Percentiles rank a stretch among this genome's conserved stretches.
phyloP scores from a whole-genome alignment of 2,329 filamentous ascomycete species.

The Emmonsiellopsis sp. region DNA sequence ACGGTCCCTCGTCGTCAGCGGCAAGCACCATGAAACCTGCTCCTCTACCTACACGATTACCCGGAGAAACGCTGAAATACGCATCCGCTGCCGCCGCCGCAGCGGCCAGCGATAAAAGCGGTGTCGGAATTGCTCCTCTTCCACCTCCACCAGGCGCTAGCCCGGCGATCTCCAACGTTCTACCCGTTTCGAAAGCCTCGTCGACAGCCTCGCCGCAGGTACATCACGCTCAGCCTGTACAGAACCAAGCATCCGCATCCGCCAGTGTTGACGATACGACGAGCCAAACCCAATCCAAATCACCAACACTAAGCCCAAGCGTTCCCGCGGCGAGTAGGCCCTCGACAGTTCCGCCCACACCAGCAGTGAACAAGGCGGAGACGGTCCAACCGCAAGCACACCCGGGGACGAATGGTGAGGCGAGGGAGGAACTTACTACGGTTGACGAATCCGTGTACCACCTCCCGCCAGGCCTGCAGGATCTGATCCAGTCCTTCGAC shows the following conservation, averaged over 20 bases:
- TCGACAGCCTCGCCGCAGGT: conserved; percentile 51
- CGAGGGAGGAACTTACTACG: conserved; percentile 41
- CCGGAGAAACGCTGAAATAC: conserved; percentile 89
- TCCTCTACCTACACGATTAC: conserved; percentile 69
- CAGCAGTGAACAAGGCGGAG: conserved; percentile 40
- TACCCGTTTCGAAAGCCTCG: conserved; percentile 45
- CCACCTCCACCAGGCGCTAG: conserved; percentile 70
- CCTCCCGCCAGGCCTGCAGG: conserved; percentile 76
- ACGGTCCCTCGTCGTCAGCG: conserved; percentile 36
- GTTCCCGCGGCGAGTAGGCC: conserved; percentile 31
- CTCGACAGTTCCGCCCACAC: conserved; percentile 37
- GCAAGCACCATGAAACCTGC: conserved; percentile 82
- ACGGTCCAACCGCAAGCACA: conserved; percentile 19
- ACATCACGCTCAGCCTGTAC: conserved; percentile 40
- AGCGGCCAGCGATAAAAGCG: conserved; percentile 79
- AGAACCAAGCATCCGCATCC: conserved; percentile 28
- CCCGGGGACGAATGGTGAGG: conserved; percentile 42
- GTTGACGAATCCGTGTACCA: conserved; percentile 82
- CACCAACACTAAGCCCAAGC: conserved; percentile 42
- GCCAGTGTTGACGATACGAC: conserved; percentile 33
- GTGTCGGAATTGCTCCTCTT: conserved; percentile 82
- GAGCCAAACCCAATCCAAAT: conserved; percentile 41
- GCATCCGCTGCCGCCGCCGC: conserved; percentile 92
- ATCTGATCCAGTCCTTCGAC: conserved; percentile 87
- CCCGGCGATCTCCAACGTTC: conserved; percentile 42